These are phyloP conservation scores for Lachnellula arida DNA, from an alignment of 2,329 filamentous ascomycete genomes.

Conservation along the genomic window DNA sequence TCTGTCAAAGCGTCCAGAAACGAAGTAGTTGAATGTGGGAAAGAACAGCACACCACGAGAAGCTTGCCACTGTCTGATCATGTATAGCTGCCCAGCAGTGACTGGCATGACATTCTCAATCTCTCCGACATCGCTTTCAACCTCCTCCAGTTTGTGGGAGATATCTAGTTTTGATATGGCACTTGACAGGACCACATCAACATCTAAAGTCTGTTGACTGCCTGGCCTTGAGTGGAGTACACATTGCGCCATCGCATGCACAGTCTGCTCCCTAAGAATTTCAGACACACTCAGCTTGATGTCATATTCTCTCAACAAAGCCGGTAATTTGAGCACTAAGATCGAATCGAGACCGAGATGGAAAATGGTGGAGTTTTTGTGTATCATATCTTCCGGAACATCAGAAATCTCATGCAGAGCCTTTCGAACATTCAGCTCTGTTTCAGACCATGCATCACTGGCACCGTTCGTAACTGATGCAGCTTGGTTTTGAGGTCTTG, in stretches of 20 bases:
- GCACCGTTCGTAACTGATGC: neutral
- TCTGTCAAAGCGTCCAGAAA: constrained; percentile 38
- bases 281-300: constrained; percentile 65
- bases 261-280: constrained; percentile 61
- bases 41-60: constrained; percentile 66
- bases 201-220: constrained; percentile 33
- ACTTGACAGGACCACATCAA: constrained; percentile 36
- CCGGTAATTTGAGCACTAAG: constrained; percentile 77
- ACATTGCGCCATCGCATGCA: constrained; percentile 56
- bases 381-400: constrained; percentile 53
- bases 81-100: constrained; percentile 73
- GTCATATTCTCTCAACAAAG: constrained; percentile 59
- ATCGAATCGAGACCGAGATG: constrained; percentile 89
- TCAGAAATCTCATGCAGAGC: constrained; percentile 56
- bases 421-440: constrained; percentile 38
- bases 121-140: constrained; percentile 39
- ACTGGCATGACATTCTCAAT: constrained; percentile 57
- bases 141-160: constrained; percentile 33
- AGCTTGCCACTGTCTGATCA: constrained; percentile 72
- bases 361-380: constrained; percentile 63
- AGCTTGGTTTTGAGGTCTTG: neutral
- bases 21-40: constrained; percentile 61
- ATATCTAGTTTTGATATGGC: constrained; percentile 39
- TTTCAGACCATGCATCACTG: constrained; percentile 32
- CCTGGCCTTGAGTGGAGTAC: constrained; percentile 28